Base-by-base conservation (phyloP, 352 stramenopile genomes). In the Pythium brachiatum region DNA sequence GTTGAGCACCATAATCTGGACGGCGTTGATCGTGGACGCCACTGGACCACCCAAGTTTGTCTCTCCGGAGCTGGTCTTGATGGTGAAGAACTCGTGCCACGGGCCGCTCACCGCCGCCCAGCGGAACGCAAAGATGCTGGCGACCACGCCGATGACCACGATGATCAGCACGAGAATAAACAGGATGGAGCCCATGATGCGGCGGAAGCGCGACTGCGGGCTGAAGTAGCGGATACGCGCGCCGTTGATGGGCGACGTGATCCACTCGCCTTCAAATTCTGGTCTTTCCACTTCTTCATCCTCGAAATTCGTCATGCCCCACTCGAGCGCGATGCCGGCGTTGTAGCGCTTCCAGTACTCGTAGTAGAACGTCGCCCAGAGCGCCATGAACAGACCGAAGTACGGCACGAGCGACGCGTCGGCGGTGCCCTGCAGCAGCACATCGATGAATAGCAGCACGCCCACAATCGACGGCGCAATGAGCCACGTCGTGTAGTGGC, bases 401-500 rank as follows among this genome's bases (percentile, higher is more conserved):
- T 88, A 86, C 1, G 80, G 79, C 39, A 92, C 74, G 9, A 92
- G 56, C 21, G 74, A 44, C 20, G 78, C 79, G 56, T 91, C 82
- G 9, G 79, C 79, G 0, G 79, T 86, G 16, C 63, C 32, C 58
- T 90, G 70, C 1, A 83, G 41, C 16, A 87, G 18, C 11, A 96
- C 85, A 64, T 94, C 67, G 36, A 96, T 89, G 38, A 98, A 95
- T 18, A 98, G 79, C 32, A 93, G 56, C 6, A 88, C 66, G 4
- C 96, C 96, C 26, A 98, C 57, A 11, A 98, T 43, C 44, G 92
- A 93, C 23, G 97, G 88, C 20, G 90, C 86, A 15, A 99, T 83
- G 20, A 99, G 76, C 83, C 97, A 97, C 53, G 87, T 93, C 32
- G 94, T 98, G 70, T 96, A 98, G 74, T 98, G 94, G 26, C 82